These are phyloP conservation scores for Coemansia sp. DNA, from an alignment of 192 early-diverging fungal genomes.

Conservation along the genomic window DNA sequence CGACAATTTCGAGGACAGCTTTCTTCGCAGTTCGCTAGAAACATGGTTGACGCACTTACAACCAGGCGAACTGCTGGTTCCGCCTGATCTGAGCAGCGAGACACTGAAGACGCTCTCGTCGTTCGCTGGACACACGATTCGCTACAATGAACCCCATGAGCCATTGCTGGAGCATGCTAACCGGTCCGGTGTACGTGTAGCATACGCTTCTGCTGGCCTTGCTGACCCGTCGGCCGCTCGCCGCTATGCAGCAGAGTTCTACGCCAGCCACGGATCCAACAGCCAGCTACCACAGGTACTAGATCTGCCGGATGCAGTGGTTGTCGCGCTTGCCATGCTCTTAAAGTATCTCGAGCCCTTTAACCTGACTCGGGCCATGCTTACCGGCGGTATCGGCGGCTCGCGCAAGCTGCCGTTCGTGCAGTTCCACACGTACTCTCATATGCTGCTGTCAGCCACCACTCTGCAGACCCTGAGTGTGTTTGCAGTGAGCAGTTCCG, in stretches of 20 bases:
- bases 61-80: conserved; percentile 31
- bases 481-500: conserved; percentile 74
- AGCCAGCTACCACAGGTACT: conserved; percentile 35
- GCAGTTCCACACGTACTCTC: conserved; percentile 71
- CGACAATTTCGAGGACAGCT: conserved; percentile 31
- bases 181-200: conserved; percentile 33
- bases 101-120: conserved; percentile 26
- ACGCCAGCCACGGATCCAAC: conserved; percentile 4
- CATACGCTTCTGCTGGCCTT: conserved; percentile 16
- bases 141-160: conserved; percentile 41
- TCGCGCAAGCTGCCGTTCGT: conserved; percentile 71
- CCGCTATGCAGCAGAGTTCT: conserved; percentile 23
- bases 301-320: conserved; percentile 15
- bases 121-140: conserved; percentile 37
- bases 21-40: conserved; percentile 33
- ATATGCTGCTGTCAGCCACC: conserved; percentile 85
- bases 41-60: conserved; percentile 40
- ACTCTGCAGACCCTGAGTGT: conserved; percentile 88
- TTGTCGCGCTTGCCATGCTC: conserved; percentile 26
- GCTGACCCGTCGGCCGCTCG: conserved; percentile 8
- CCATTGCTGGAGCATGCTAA: conserved; percentile 60
- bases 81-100: conserved; percentile 14
- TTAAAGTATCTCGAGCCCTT: conserved; percentile 54
- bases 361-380: conserved; percentile 40
- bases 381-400: conserved; percentile 56